A percentile compares a stretch with the other conserved stretches of the same genome.
These are phyloP conservation scores for Clonostachys rhizophaga DNA, from an alignment of 2,329 filamentous ascomycete genomes.

Conservation along the genomic window DNA sequence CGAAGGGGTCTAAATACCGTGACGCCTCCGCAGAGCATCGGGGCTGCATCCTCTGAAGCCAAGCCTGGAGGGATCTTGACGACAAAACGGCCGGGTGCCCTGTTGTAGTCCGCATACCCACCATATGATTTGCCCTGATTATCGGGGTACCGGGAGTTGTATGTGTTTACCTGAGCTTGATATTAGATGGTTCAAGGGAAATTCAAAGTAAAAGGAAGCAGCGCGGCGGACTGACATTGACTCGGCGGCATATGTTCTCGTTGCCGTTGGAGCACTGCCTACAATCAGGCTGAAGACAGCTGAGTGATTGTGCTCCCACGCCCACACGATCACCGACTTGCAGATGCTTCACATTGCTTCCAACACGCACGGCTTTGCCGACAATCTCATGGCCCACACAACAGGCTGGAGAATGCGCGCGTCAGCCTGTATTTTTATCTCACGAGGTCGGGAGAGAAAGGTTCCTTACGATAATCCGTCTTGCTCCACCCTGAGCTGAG, in stretches of 20 bases:
- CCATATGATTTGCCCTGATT: slow-evolving; percentile 1
- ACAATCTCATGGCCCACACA: slow-evolving; percentile 64
- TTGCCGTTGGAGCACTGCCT: slow-evolving; percentile 30
- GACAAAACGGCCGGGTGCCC: slow-evolving; percentile 34
- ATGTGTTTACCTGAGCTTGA: slow-evolving; percentile 10
- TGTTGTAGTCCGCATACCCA: slow-evolving; percentile 3
- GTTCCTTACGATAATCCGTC: too few species aligned
- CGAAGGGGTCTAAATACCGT: slow-evolving; percentile 62
- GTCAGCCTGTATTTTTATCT: too few species aligned
- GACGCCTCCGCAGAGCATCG: slow-evolving; percentile 68
- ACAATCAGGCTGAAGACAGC: slow-evolving; percentile 41
- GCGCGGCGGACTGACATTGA: slow-evolving; percentile 4
- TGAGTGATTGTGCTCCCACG: slow-evolving; percentile 54
- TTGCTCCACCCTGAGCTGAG: too few species aligned
- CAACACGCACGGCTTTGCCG: slow-evolving; percentile 50
- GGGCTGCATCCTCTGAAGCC: slow-evolving; percentile 39
- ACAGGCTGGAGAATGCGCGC: slow-evolving; percentile 10
- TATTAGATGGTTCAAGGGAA: slow-evolving; percentile 33
- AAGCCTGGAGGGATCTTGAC: slow-evolving; percentile 39
- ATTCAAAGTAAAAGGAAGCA: slow-evolving; percentile 12
- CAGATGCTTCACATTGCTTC: slow-evolving; percentile 40
- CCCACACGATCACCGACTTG: slow-evolving; percentile 59
- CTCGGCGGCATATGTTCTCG: slow-evolving; percentile 33
- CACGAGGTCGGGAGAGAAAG: too few species aligned
- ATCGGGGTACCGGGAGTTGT: background rate